A percentile compares a stretch with the other conserved stretches of the same genome.
Evolutionary conservation across 2,329 filamentous ascomycete genomes (phyloP).

Genomic region (Alternaria sp.): DNA sequence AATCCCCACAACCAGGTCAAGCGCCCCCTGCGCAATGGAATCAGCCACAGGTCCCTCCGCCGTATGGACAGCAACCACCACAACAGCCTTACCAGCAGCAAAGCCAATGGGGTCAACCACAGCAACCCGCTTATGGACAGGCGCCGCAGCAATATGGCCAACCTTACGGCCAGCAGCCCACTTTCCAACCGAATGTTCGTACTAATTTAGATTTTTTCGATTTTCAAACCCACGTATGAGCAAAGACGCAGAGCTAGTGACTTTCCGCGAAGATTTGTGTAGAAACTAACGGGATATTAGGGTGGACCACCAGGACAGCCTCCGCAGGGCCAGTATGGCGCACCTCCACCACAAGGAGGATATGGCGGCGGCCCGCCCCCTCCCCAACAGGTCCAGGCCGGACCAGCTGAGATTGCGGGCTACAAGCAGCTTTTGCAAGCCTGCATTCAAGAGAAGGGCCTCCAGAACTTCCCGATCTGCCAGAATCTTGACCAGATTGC

Average conservation of each 20-base stretch:
- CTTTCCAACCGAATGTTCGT: constrained; percentile 31
- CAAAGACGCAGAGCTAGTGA: constrained; percentile 26
- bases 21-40: constrained; percentile 25
- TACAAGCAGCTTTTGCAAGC: constrained; percentile 64
- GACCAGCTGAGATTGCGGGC: constrained; percentile 58
- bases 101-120: constrained; percentile 30
- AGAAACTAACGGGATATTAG: constrained; percentile 26
- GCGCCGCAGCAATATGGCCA: constrained; percentile 46
- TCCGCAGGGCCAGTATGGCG: constrained; percentile 45
- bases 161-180: constrained; percentile 40
- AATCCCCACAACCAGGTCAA: constrained; percentile 29
- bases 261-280: background rate
- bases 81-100: constrained; percentile 34
- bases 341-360: constrained; percentile 40
- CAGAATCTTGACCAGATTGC: constrained; percentile 60
- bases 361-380: constrained; percentile 42
- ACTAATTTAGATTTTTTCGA: background rate
- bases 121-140: constrained; percentile 25
- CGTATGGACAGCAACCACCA: constrained; percentile 35
- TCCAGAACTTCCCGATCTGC: constrained; percentile 63
- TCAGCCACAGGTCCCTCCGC: constrained; percentile 41
- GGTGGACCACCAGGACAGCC: constrained; percentile 35
- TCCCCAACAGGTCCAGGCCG: constrained; percentile 50
- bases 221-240: background rate
- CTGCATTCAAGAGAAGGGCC: constrained; percentile 65